Evolutionary conservation across 2,329 filamentous ascomycete genomes (phyloP).

Genomic region (Apiospora koreana): DNA sequence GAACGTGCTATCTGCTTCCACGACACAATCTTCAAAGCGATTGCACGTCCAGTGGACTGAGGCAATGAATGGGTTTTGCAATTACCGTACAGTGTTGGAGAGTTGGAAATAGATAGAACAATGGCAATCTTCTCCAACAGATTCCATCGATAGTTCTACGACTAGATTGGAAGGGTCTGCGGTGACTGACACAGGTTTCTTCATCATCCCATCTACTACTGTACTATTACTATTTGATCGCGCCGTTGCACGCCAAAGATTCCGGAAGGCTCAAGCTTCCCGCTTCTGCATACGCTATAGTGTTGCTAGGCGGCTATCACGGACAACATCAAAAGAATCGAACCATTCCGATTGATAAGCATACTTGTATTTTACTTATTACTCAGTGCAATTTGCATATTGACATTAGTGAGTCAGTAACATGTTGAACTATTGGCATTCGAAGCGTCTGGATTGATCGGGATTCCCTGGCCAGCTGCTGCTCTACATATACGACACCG

Average conservation of each 20-base stretch:
- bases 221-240: background rate
- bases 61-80: background rate
- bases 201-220: background rate
- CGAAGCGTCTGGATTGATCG: background rate
- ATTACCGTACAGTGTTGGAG: background rate
- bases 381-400: background rate
- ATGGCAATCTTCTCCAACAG: background rate
- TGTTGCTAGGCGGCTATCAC: background rate
- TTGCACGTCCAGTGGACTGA: background rate
- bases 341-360: background rate
- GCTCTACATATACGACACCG: background rate
- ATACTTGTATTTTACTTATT: background rate
- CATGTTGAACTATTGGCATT: background rate
- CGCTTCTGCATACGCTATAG: background rate
- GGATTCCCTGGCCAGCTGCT: background rate
- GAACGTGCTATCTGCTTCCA: background rate
- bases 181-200: background rate
- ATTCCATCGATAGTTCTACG: conserved; percentile 1
- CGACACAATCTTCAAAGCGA: background rate
- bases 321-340: background rate
- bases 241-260: background rate
- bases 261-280: background rate
- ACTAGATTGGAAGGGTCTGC: background rate
- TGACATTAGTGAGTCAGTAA: background rate
- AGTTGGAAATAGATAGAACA: background rate